Percentiles rank a stretch among this genome's conserved stretches.
Conservation (phyloP, 768 basidiomycete species). For the Hygrophoropsis aurantiaca region DNA sequence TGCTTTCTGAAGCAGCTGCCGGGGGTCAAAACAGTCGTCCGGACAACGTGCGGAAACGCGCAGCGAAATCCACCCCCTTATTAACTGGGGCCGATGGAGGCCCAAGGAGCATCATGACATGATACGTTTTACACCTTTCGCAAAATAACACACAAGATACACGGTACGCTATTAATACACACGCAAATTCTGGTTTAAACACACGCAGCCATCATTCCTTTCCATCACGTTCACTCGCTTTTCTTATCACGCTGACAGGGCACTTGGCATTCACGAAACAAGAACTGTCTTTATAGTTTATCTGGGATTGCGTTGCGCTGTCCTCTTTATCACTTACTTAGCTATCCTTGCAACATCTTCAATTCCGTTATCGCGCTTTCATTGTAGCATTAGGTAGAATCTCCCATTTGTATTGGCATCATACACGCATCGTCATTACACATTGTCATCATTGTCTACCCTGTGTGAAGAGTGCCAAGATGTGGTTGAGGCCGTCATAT, state of each 20-base stretch:
- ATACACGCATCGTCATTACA: conserved; percentile 35
- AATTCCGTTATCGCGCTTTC: conserved; percentile 13
- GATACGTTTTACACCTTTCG: not conserved
- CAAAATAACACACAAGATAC: not conserved
- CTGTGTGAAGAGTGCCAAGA: too few relatives aligned
- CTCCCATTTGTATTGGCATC: conserved; percentile 28
- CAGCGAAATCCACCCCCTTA: conserved; percentile 8
- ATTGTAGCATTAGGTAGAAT: conserved; percentile 38
- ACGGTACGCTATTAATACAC: not conserved
- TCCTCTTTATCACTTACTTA: conserved; percentile 12
- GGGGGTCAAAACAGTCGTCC: conserved; percentile 1
- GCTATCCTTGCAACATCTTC: conserved; percentile 15
- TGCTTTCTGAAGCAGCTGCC: conserved; percentile 22
- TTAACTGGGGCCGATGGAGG: not conserved
- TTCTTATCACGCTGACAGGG: conserved; percentile 31
- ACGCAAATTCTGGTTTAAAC: conserved; percentile 3
- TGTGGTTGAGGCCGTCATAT: too few relatives aligned
- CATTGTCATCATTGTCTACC: too few relatives aligned
- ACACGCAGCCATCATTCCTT: conserved; percentile 12
- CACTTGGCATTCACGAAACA: conserved; percentile 43
- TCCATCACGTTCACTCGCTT: conserved; percentile 1
- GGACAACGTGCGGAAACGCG: conserved; percentile 1
- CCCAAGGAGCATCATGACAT: not conserved
- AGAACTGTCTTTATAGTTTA: conserved; percentile 30
- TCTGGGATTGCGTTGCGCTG: conserved; percentile 16